phyloP scores from a whole-genome alignment of 805 yeast genomes.

The Candida dajiaensis region DNA sequence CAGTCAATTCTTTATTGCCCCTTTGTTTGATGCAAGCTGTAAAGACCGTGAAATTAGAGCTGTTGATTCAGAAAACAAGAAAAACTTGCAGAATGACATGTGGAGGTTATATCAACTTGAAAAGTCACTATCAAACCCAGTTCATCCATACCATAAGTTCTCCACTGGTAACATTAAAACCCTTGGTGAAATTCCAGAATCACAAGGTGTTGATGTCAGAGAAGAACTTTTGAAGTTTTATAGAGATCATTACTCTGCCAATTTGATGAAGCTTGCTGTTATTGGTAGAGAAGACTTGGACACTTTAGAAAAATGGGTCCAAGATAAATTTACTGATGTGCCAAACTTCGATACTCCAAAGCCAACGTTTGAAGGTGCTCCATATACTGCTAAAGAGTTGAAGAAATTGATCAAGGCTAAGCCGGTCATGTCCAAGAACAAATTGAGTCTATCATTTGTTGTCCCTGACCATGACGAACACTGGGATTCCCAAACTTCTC shows the following conservation, averaged over 20 bases:
- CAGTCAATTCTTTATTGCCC: constrained; percentile 85
- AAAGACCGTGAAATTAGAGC: constrained; percentile 92
- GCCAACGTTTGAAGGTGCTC: constrained; percentile 35
- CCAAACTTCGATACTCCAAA: constrained; percentile 36
- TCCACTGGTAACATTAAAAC: constrained; percentile 86
- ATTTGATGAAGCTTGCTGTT: constrained; percentile 81
- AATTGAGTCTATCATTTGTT: constrained; percentile 59
- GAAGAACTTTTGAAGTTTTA: constrained; percentile 77
- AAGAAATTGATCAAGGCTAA: constrained; percentile 55
- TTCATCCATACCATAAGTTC: constrained; percentile 82
- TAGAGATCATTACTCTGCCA: constrained; percentile 67
- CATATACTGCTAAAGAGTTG: constrained; percentile 45
- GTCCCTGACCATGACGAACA: constrained; percentile 70
- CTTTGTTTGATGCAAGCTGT: constrained; percentile 66
- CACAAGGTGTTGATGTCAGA: constrained; percentile 65
- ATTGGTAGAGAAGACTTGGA: constrained; percentile 78
- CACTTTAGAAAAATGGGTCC: constrained; percentile 65
- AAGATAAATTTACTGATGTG: constrained; percentile 56
- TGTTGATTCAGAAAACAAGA: constrained; percentile 93
- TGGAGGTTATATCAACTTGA: constrained; percentile 90
- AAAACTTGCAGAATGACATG: constrained; percentile 80
- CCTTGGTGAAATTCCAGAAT: constrained; percentile 57
- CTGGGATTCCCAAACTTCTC: constrained; percentile 67
- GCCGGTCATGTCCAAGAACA: constrained; percentile 78
- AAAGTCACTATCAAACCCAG: constrained; percentile 61